Percentiles rank a stretch among this genome's conserved stretches.
Evolutionary conservation across 495 filamentous ascomycete genomes (phyloP).

Genomic region (Neurospora discreta): DNA sequence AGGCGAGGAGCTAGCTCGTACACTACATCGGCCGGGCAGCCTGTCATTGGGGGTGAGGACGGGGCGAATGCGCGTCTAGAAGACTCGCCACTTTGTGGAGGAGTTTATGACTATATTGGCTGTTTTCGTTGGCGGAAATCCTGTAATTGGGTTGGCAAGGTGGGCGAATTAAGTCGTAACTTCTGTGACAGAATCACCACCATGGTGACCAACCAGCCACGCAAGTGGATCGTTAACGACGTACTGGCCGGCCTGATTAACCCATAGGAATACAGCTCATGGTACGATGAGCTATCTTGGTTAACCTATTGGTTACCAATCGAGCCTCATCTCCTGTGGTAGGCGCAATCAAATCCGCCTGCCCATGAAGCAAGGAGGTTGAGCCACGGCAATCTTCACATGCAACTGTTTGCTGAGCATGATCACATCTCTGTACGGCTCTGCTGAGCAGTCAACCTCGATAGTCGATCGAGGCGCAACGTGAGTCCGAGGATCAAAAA

Average conservation of each 20-base stretch:
- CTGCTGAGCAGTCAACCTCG: not conserved
- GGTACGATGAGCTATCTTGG: not conserved
- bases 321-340: not conserved
- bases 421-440: not conserved
- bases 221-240: not conserved
- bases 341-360: not conserved
- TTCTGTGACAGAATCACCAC: not conserved
- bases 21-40: not conserved
- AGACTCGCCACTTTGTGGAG: not conserved
- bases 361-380: not conserved
- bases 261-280: not conserved
- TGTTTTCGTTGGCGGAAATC: not conserved
- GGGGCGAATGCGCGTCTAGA: not conserved
- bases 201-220: not conserved
- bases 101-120: not conserved
- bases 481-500: not conserved
- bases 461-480: not conserved
- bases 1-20: not conserved
- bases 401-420: not conserved
- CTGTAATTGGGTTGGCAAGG: not conserved
- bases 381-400: not conserved
- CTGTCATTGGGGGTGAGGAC: not conserved
- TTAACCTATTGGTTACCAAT: not conserved
- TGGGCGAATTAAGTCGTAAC: not conserved
- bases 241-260: not conserved